These are phyloP conservation scores for Thalassiosira gravida DNA, from an alignment of 352 stramenopile genomes.

Conservation along the genomic window DNA sequence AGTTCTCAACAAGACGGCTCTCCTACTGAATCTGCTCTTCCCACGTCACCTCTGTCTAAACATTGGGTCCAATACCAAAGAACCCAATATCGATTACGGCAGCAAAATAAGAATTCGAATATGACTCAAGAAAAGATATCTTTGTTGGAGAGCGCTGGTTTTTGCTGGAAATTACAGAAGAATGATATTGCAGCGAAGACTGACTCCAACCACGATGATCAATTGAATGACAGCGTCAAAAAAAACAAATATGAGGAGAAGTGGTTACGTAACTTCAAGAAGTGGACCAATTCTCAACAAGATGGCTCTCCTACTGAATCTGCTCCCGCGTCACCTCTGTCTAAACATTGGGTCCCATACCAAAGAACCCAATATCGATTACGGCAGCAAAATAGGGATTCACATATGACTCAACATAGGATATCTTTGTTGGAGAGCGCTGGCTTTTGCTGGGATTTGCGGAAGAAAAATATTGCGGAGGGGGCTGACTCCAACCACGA, in stretches of 20 bases:
- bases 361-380: conserved; percentile 28
- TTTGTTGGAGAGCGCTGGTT: conserved; percentile 38
- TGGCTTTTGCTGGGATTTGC: conserved; percentile 35
- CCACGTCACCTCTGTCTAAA: too few species aligned
- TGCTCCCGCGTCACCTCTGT: too few species aligned
- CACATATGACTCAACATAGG: conserved; percentile 25
- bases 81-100: conserved; percentile 16
- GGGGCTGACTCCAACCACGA: not conserved
- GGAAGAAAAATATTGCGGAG: not conserved
- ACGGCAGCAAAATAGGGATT: conserved; percentile 25
- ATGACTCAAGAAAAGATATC: conserved; percentile 26
- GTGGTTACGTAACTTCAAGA: conserved; percentile 24
- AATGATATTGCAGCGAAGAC: not conserved
- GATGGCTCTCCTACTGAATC: not conserved
- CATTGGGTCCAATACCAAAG: conserved; percentile 30
- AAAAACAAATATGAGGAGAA: not conserved
- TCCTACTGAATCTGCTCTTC: not conserved
- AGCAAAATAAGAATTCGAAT: conserved; percentile 26
- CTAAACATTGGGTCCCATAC: conserved; percentile 15
- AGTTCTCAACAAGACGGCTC: not conserved
- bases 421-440: conserved; percentile 32
- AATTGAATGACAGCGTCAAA: too few species aligned
- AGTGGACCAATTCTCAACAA: conserved; percentile 23
- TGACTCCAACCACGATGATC: too few species aligned
- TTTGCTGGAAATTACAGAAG: conserved; percentile 29